A percentile compares a stretch with the other conserved stretches of the same genome.
phyloP scores from a whole-genome alignment of 768 basidiomycete species.

The Strobilomyces echinocephalus region DNA sequence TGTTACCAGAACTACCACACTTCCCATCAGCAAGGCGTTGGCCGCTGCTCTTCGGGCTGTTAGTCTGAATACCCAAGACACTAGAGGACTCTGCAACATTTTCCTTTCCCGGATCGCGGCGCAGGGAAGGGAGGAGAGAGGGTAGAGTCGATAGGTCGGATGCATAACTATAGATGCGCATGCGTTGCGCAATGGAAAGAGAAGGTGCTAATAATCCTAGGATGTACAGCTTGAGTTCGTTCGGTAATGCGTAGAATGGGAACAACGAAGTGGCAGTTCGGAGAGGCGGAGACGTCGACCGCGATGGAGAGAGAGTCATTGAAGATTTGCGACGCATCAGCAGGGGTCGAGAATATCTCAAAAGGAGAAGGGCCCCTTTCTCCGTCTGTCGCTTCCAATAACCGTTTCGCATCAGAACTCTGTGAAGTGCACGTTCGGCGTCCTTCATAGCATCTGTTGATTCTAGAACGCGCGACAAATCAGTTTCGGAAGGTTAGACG shows the following conservation, averaged over 20 bases:
- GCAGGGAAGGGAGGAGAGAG: slow-evolving; percentile 32
- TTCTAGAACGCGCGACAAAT: slow-evolving; percentile 14
- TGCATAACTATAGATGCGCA: slow-evolving; percentile 53
- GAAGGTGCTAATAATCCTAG: slow-evolving; percentile 53
- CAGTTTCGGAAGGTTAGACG: slow-evolving; percentile 14
- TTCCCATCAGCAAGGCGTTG: slow-evolving; percentile 33
- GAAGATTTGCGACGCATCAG: slow-evolving; percentile 34
- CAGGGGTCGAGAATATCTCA: slow-evolving; percentile 45
- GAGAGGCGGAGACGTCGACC: slow-evolving; percentile 11
- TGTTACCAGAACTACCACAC: slow-evolving; percentile 37
- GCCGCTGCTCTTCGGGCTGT: slow-evolving; percentile 9
- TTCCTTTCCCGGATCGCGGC: slow-evolving; percentile 13
- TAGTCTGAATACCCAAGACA: slow-evolving; percentile 9
- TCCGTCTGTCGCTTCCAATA: slow-evolving; percentile 41
- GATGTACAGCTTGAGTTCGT: slow-evolving; percentile 53
- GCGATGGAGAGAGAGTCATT: slow-evolving; percentile 8
- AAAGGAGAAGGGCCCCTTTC: slow-evolving; percentile 46
- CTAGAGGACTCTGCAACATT: slow-evolving; percentile 21
- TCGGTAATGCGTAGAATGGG: slow-evolving; percentile 45
- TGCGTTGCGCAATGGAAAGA: slow-evolving; percentile 52
- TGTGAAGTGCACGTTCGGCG: slow-evolving; percentile 32
- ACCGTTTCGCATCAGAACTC: slow-evolving; percentile 44
- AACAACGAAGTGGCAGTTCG: slow-evolving; percentile 21
- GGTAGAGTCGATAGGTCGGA: slow-evolving; percentile 48
- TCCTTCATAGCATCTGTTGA: slow-evolving; percentile 31